Evolutionary conservation across 306 rosid genomes (phyloP), one percentile per base, ranked within the genome.

Genomic region (Casuarina equisetifolia): DNA sequence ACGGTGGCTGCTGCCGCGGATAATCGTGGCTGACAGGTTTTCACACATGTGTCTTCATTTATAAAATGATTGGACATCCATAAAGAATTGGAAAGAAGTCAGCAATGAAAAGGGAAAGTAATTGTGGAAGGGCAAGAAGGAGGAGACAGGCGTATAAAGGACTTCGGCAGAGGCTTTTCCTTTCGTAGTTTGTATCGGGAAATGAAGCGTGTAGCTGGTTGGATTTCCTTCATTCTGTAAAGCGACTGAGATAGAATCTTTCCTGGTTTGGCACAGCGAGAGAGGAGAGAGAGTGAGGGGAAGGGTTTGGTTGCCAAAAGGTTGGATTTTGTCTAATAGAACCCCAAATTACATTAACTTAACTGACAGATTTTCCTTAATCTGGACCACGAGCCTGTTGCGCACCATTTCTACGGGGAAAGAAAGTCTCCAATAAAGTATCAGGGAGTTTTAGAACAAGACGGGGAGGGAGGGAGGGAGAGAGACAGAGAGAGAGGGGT

Each of bases 381-480:
- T 75, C 43, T 76, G 36, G 0, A n/a, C 77, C 74, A 8, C 2
- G 6, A 4, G 5, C 55, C 13, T 16, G 19, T 48, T 62, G 54
- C 63, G 42, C 16, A 46, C 76, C 79, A 68, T 55, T 73, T 72
- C 13, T 19, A 62, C 72, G 9, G 44, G 6, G 11, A 55, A n/a
- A 4, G n/a, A 50, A 19, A 78, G 32, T 58, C 25, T 58, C 39
- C 16, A 49, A 66, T 2, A 17, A 4, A 7, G 6, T 20, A 16
- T 5, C 49, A 7, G 49, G 40, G 49, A 7, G 32, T 36, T 36
- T 62, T 62, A 66, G 15, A 16, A 25, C 0, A 25, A 25, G 32
- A 25, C 11, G 57, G 70, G 11, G 43, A 19, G 6, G 57, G 46
- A 0, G 17, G 20, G 20, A 66, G 54, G 4, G 52, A 1, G 15